A percentile compares a stretch with the other conserved stretches of the same genome.
These are phyloP conservation scores for Microascus cirrosus DNA, from an alignment of 2,329 filamentous ascomycete genomes.

Conservation along the genomic window DNA sequence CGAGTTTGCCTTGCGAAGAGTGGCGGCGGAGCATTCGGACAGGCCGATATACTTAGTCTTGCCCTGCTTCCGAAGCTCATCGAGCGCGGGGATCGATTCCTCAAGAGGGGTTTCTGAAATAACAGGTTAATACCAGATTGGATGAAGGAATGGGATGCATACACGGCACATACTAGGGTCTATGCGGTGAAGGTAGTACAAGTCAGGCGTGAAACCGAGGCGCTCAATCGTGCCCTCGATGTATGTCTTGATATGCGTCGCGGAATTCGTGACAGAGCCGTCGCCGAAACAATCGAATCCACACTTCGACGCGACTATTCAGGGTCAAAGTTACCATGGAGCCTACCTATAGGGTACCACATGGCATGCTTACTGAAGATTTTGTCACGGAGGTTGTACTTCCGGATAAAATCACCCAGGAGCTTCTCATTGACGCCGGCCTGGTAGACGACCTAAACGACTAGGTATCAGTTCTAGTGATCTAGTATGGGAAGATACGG, in stretches of 20 bases:
- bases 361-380: constrained; percentile 28
- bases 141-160: neutral
- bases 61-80: constrained; percentile 30
- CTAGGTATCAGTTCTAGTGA: neutral
- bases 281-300: constrained; percentile 25
- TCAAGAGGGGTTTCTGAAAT: constrained; percentile 26
- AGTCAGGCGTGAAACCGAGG: constrained; percentile 32
- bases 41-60: constrained; percentile 37
- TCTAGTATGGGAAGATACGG: neutral
- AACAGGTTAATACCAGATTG: neutral
- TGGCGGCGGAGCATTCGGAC: constrained; percentile 32
- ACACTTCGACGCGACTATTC: constrained; percentile 34
- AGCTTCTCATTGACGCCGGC: constrained; percentile 37
- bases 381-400: constrained; percentile 37
- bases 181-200: constrained; percentile 32
- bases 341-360: no score
- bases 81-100: constrained; percentile 32
- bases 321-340: neutral
- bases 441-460: constrained; percentile 27
- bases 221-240: constrained; percentile 37
- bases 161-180: constrained; percentile 23
- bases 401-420: constrained; percentile 35
- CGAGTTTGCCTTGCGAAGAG: constrained; percentile 29
- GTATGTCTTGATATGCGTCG: constrained; percentile 32
- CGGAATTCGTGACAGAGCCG: constrained; percentile 27